phyloP scores from a whole-genome alignment of 1,139 yeast genomes.

The Candida glucosophila region DNA sequence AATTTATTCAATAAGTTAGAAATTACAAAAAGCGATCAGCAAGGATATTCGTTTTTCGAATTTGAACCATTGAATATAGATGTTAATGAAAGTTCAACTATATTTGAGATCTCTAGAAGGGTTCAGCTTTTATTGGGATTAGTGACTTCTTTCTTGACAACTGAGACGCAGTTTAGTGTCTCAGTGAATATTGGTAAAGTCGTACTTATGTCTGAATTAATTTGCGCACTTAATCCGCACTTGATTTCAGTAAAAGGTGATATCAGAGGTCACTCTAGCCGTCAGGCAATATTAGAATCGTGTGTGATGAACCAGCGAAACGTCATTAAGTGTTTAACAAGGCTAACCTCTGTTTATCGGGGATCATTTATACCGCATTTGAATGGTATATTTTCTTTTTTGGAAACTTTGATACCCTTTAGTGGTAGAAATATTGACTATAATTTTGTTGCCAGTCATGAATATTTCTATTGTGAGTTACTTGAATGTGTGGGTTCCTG shows the following conservation, averaged over 20 bases:
- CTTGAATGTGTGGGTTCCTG: too few relatives aligned
- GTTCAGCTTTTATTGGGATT: constrained; percentile 37
- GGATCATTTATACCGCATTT: constrained; percentile 44
- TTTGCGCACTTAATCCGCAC: constrained; percentile 45
- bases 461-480: too few relatives aligned
- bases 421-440: constrained; percentile 23
- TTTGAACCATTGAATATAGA: constrained; percentile 49
- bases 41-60: constrained; percentile 17
- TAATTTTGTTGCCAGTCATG: constrained; percentile 26
- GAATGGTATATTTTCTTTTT: constrained; percentile 35
- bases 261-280: constrained; percentile 42
- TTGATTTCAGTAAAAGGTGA: constrained; percentile 51
- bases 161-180: constrained; percentile 40
- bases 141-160: constrained; percentile 34
- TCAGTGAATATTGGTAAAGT: constrained; percentile 52
- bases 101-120: constrained; percentile 44
- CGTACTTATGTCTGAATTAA: constrained; percentile 38
- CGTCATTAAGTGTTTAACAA: constrained; percentile 33
- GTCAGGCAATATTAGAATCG: constrained; percentile 30
- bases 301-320: constrained; percentile 34
- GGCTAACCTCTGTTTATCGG: constrained; percentile 30
- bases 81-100: constrained; percentile 42
- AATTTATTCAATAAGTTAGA: constrained; percentile 28
- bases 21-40: constrained; percentile 10
- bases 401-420: constrained; percentile 50